These are phyloP conservation scores for Suillus fuscotomentosus DNA, from an alignment of 768 basidiomycete species.

Conservation along the genomic window DNA sequence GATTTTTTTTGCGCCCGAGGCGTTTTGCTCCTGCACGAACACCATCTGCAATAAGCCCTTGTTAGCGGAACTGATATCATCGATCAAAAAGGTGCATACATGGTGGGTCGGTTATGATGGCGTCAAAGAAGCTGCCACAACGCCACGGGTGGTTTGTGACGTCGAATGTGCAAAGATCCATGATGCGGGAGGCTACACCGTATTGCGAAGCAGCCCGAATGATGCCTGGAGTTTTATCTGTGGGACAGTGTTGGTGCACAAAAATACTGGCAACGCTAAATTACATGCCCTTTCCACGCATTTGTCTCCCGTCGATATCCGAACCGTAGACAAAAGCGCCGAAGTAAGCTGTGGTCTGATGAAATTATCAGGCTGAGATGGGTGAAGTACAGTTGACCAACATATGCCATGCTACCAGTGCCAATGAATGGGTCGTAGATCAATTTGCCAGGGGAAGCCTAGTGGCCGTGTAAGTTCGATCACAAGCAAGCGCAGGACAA, in stretches of 20 bases:
- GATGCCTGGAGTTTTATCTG: constrained; percentile 61
- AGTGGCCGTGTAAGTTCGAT: not conserved
- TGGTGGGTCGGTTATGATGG: constrained; percentile 92
- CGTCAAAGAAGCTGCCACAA: constrained; percentile 87
- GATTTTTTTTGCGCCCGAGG: constrained; percentile 63
- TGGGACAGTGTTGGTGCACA: not conserved
- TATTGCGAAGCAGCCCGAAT: constrained; percentile 83
- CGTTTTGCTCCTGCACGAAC: constrained; percentile 88
- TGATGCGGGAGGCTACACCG: constrained; percentile 64
- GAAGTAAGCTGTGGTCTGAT: constrained; percentile 81
- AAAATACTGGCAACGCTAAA: not conserved
- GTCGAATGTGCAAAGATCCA: constrained; percentile 91
- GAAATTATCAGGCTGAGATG: not conserved
- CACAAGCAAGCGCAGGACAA: not conserved
- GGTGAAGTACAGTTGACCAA: constrained; percentile 32
- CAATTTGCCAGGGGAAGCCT: constrained; percentile 87
- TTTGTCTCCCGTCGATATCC: constrained; percentile 96
- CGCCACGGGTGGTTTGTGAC: constrained; percentile 90
- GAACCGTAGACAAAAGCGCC: constrained; percentile 87
- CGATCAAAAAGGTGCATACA: constrained; percentile 49
- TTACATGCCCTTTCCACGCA: constrained; percentile 82
- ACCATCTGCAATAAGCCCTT: constrained; percentile 60
- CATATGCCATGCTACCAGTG: constrained; percentile 90
- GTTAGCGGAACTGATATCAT: not conserved
- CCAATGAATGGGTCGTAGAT: constrained; percentile 97